Evolutionary conservation across 208 protist genomes (phyloP).

Genomic region (Tritrichomonas musculus): DNA sequence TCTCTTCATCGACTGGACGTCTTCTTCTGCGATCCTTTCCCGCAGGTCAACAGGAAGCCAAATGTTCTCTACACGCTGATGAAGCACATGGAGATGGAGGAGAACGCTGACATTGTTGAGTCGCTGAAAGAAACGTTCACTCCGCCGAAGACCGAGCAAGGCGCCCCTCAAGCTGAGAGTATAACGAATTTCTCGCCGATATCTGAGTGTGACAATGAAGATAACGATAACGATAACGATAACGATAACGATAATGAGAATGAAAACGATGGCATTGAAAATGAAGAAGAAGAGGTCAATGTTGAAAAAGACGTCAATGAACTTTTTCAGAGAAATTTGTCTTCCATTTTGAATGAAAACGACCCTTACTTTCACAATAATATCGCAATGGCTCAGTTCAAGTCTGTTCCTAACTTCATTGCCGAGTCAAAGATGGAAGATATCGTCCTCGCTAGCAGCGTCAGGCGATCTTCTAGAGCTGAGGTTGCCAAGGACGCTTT

Average conservation of each 20-base stretch:
- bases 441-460: not conserved
- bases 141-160: not conserved
- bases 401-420: not conserved
- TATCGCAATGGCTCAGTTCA: not conserved
- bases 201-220: not conserved
- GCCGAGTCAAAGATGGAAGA: not conserved
- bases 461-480: too few species aligned
- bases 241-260: too few species aligned
- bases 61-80: slow-evolving; percentile 12
- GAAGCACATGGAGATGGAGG: not conserved
- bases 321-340: too few species aligned
- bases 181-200: too few species aligned
- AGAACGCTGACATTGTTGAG: not conserved
- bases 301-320: too few species aligned
- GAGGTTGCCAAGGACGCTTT: too few species aligned
- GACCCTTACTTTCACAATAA: too few species aligned
- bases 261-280: too few species aligned
- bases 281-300: too few species aligned
- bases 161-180: too few species aligned
- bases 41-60: not conserved
- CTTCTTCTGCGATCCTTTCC: not conserved
- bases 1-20: not conserved
- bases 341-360: too few species aligned
- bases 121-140: not conserved
- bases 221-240: not conserved